Evolutionary conservation across 2,329 filamentous ascomycete species (phyloP).

Genomic region (Fusarium drepaniforme): DNA sequence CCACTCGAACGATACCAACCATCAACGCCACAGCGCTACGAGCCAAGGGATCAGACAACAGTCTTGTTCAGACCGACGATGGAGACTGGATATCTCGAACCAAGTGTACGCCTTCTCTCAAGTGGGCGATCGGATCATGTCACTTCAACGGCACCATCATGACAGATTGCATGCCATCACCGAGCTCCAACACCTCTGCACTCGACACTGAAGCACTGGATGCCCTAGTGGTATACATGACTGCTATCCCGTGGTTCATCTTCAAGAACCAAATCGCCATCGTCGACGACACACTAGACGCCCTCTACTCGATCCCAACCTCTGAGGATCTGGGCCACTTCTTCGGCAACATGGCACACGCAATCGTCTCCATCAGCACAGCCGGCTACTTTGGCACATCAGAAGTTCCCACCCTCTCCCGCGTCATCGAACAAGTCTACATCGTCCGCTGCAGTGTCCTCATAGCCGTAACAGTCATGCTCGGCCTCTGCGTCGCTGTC

Average conservation of each 20-base stretch:
- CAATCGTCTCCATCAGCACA: conserved; percentile 33
- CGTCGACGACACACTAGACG: conserved; percentile 31
- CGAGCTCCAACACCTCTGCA: conserved; percentile 17
- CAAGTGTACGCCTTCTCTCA: conserved; percentile 29
- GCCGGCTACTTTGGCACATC: conserved; percentile 37
- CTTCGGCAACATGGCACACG: conserved; percentile 39
- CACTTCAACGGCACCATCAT: conserved; percentile 36
- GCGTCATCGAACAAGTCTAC: conserved; percentile 29
- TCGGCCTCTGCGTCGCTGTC: conserved; percentile 17
- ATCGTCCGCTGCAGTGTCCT: conserved; percentile 35
- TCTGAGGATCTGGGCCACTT: conserved; percentile 33
- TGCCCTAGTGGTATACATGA: conserved; percentile 32
- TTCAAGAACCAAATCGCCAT: conserved; percentile 29
- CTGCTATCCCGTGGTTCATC: conserved; percentile 39
- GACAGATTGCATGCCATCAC: conserved; percentile 10
- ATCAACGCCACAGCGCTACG: conserved; percentile 31
- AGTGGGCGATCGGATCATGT: conserved; percentile 33
- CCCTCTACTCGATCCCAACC: conserved; percentile 35
- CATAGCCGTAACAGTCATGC: conserved; percentile 27
- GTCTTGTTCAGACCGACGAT: conserved; percentile 19
- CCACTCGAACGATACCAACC: conserved; percentile 27
- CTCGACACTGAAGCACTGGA: conserved; percentile 29
- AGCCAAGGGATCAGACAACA: conserved; percentile 24
- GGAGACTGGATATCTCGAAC: conserved; percentile 37
- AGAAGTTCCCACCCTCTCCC: conserved; percentile 13